Conservation (phyloP, 176 grass and related monocot genomes). For the Cocos nucifera region DNA sequence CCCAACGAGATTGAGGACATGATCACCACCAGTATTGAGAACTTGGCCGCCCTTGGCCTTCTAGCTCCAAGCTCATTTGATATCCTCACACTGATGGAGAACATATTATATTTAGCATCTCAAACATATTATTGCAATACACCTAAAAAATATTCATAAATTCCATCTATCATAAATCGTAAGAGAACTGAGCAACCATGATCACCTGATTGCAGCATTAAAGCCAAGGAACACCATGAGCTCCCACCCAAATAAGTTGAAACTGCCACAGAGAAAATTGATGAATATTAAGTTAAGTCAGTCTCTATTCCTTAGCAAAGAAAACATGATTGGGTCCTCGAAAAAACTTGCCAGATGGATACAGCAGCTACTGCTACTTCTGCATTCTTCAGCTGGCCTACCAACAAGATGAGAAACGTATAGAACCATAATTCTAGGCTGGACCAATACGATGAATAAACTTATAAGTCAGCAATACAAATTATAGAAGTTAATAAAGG, state of each 20-base stretch:
- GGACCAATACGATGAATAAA: not conserved
- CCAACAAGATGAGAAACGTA: slow-evolving; percentile 75
- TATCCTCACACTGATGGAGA: slow-evolving; percentile 52
- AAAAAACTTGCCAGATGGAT: slow-evolving; percentile 56
- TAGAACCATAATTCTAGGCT: slow-evolving; percentile 89
- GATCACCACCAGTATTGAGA: slow-evolving; percentile 56
- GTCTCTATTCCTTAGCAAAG: not conserved
- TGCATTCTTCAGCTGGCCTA: slow-evolving; percentile 59
- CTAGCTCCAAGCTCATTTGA: slow-evolving; percentile 83
- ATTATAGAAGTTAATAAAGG: too few relatives aligned
- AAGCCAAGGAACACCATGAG: slow-evolving; percentile 93
- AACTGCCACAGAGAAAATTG: slow-evolving; percentile 21
- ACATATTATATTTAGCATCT: not conserved
- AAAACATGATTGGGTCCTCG: not conserved
- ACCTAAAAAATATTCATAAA: too few relatives aligned
- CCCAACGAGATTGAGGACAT: slow-evolving; percentile 51
- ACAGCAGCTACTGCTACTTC: slow-evolving; percentile 80
- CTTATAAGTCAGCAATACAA: too few relatives aligned
- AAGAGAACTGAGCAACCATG: not conserved
- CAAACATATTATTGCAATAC: too few relatives aligned
- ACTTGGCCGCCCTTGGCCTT: slow-evolving; percentile 48
- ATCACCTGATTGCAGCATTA: slow-evolving; percentile 81
- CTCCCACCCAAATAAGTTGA: slow-evolving; percentile 71
- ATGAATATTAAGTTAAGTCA: slow-evolving; percentile 17
- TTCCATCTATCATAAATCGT: too few relatives aligned